Base-by-base conservation (phyloP, 1,284 basidiomycete genomes). In the Coniophora puteana region DNA sequence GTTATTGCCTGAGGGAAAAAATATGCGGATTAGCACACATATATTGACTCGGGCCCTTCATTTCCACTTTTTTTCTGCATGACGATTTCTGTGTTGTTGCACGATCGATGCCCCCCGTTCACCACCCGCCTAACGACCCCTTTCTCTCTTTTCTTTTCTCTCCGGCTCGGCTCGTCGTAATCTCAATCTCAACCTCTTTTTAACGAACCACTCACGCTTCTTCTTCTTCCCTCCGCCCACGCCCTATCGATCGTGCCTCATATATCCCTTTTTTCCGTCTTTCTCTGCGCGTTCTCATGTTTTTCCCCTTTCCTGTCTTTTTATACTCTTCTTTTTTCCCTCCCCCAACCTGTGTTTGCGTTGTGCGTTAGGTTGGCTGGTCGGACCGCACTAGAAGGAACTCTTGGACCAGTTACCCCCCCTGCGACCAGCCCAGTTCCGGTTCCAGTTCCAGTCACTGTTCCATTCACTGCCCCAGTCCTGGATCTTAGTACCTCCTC, bases 61-160 rank as follows among this genome's bases (percentile, higher is more conserved):
- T n/a, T n/a, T n/a, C n/a, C n/a, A n/a, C n/a, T n/a, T n/a, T n/a
- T 91, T 65, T 95, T 74, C 81, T 63, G 57, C 53, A 61, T 35
- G 32, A 51, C 46, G 41, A 41, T 44, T 38, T 48, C 39, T 40
- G 5, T 26, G 46, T 40, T 38, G 54, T 55, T 56, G 56, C 48
- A 48, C 49, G 33, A 37, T 51, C 47, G 61, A 60, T 58, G 58
- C 60, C 55, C n/a, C n/a, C n/a, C 40, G 59, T 58, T 31, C 52
- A 62, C 63, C 58, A 61, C n/a, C n/a, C n/a, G n/a, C 46, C 49
- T 61, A 45, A 62, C 54, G 59, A 63, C 60, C 48, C 49, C 49
- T 50, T 41, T 51, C n/a, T n/a, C n/a, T n/a, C n/a, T n/a, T n/a
- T n/a, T n/a, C n/a, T n/a, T n/a, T n/a, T n/a, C n/a, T n/a, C n/a